phyloP scores from a whole-genome alignment of 192 early-diverging fungal genomes.

The Bifiguratus adelaidae region DNA sequence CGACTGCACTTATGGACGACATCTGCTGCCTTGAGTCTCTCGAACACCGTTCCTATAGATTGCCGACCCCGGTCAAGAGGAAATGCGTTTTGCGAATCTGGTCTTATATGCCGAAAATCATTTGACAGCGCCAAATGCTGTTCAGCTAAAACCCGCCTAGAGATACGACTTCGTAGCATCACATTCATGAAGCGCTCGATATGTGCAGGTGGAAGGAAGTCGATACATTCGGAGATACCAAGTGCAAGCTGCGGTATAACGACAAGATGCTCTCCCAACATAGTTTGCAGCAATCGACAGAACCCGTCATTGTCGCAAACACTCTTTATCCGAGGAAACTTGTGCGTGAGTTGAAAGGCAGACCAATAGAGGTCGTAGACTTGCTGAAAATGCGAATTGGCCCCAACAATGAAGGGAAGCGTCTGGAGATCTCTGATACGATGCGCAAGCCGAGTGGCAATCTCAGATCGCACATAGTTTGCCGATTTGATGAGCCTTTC shows the following conservation, averaged over 20 bases:
- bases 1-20: slow-evolving; percentile 23
- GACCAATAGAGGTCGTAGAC: slow-evolving; percentile 89
- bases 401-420: slow-evolving; percentile 87
- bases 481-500: slow-evolving; percentile 76
- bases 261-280: slow-evolving; percentile 71
- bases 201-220: slow-evolving; percentile 49
- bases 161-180: slow-evolving; percentile 83
- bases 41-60: slow-evolving; percentile 65
- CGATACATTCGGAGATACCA: slow-evolving; percentile 73
- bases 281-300: slow-evolving; percentile 60
- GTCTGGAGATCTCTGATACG: slow-evolving; percentile 89
- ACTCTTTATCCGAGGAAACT: slow-evolving; percentile 58
- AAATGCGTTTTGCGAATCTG: too few species aligned
- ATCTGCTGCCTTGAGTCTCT: slow-evolving; percentile 43
- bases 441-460: slow-evolving; percentile 84
- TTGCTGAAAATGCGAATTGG: slow-evolving; percentile 78
- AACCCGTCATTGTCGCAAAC: slow-evolving; percentile 75
- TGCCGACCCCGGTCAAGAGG: slow-evolving; percentile 23
- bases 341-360: slow-evolving; percentile 78
- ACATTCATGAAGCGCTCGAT: slow-evolving; percentile 84
- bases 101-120: slow-evolving; percentile 41
- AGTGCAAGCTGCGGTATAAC: slow-evolving; percentile 84
- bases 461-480: slow-evolving; percentile 85
- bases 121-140: slow-evolving; percentile 82
- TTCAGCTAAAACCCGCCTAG: slow-evolving; percentile 81